phyloP scores from a whole-genome alignment of 345 rosid species.

The Aethionema arabicum region DNA sequence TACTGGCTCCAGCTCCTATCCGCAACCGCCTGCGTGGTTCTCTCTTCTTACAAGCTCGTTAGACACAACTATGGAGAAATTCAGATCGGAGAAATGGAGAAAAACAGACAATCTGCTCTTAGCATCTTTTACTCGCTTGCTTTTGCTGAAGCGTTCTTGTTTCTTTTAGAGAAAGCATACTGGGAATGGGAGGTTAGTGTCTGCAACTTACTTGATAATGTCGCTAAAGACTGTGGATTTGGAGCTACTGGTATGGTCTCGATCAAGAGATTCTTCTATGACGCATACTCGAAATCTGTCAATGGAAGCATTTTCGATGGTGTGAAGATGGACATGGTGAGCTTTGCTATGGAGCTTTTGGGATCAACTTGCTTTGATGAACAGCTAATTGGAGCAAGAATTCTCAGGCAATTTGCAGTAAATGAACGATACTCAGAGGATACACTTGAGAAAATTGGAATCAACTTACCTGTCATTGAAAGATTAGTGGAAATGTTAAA shows the following conservation, averaged over 20 bases:
- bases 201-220: slow-evolving; percentile 66
- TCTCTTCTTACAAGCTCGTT: slow-evolving; percentile 71
- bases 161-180: slow-evolving; percentile 79
- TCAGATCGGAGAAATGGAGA: slow-evolving; percentile 64
- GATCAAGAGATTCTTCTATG: slow-evolving; percentile 74
- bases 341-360: slow-evolving; percentile 70
- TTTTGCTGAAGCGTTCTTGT: slow-evolving; percentile 76
- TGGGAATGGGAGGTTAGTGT: slow-evolving; percentile 71
- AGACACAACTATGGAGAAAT: slow-evolving; percentile 71
- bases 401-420: slow-evolving; percentile 55
- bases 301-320: slow-evolving; percentile 89
- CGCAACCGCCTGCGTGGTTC: slow-evolving; percentile 65
- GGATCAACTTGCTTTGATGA: slow-evolving; percentile 71
- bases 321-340: slow-evolving; percentile 81
- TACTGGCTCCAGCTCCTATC: slow-evolving; percentile 91
- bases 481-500: slow-evolving; percentile 81
- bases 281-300: slow-evolving; percentile 78
- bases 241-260: slow-evolving; percentile 66
- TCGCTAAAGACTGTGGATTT: slow-evolving; percentile 63
- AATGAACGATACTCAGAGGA: slow-evolving; percentile 59
- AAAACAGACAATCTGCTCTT: slow-evolving; percentile 65
- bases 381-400: slow-evolving; percentile 74
- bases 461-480: slow-evolving; percentile 58
- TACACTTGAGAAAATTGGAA: slow-evolving; percentile 81
- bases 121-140: slow-evolving; percentile 77